phyloP scores from a whole-genome alignment of 2,329 filamentous ascomycete genomes.

The Cordyceps cateniannulata region DNA sequence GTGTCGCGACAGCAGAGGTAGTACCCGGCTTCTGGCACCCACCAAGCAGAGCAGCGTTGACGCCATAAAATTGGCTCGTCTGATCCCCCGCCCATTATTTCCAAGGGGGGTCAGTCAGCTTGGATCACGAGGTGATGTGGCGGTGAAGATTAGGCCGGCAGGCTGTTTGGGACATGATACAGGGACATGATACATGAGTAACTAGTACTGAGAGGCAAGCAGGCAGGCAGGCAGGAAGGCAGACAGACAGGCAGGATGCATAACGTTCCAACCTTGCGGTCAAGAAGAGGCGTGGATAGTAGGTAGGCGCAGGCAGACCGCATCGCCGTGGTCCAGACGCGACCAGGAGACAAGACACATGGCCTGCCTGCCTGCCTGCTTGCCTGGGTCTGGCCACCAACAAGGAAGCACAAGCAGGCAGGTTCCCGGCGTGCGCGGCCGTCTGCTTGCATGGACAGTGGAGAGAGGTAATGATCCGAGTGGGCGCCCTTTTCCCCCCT shows the following conservation, averaged over 20 bases:
- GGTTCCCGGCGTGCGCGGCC: background rate
- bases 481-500: no score
- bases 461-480: no score
- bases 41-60: background rate
- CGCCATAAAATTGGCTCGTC: background rate
- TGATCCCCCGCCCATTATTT: background rate
- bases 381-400: no score
- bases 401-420: no score
- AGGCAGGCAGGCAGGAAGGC: background rate
- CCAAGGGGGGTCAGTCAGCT: background rate
- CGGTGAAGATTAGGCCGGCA: background rate
- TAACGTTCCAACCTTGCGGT: background rate
- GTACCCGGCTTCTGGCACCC: no score
- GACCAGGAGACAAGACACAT: no score
- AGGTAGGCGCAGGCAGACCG: background rate
- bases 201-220: no score
- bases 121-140: slow-evolving; percentile 5
- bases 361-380: no score
- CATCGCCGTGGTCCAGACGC: background rate
- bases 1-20: no score
- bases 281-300: background rate
- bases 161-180: no score
- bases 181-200: no score
- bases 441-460: no score
- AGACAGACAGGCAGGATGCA: background rate